These are phyloP conservation scores for Triticum monococcum DNA, from an alignment of 176 grass and related monocot species.

Conservation along the genomic window DNA sequence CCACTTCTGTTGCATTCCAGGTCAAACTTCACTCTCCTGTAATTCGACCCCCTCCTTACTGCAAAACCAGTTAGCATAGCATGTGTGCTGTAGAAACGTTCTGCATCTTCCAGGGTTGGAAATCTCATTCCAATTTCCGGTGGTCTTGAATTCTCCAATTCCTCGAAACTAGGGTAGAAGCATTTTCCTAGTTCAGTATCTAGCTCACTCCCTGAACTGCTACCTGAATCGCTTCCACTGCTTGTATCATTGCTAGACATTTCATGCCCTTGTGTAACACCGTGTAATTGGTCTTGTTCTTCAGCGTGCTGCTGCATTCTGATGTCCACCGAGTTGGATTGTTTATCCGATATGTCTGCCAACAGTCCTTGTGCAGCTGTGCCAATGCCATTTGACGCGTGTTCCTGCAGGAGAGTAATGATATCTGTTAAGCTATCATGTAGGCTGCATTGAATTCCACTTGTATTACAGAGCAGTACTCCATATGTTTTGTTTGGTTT, in stretches of 20 bases:
- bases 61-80: conserved; percentile 23
- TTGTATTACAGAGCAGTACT: background rate
- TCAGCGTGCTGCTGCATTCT: background rate
- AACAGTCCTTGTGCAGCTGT: background rate
- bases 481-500: background rate
- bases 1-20: conserved; percentile 25
- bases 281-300: background rate
- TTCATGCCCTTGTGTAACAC: conserved; percentile 3
- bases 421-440: background rate
- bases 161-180: conserved; percentile 26
- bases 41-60: conserved; percentile 13
- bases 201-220: conserved; percentile 13
- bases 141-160: conserved; percentile 24
- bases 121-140: conserved; percentile 29
- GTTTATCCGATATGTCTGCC: background rate
- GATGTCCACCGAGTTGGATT: background rate
- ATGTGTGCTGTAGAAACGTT: conserved; percentile 23
- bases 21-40: conserved; percentile 29
- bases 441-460: background rate
- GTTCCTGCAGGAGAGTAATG: background rate
- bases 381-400: background rate
- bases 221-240: conserved; percentile 11
- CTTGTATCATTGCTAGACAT: conserved; percentile 18
- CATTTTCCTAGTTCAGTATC: conserved; percentile 25
- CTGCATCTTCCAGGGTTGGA: conserved; percentile 18